A percentile compares a stretch with the other conserved stretches of the same genome.
phyloP scores from a whole-genome alignment of 345 rosid species.

The Lagerstroemia speciosa region DNA sequence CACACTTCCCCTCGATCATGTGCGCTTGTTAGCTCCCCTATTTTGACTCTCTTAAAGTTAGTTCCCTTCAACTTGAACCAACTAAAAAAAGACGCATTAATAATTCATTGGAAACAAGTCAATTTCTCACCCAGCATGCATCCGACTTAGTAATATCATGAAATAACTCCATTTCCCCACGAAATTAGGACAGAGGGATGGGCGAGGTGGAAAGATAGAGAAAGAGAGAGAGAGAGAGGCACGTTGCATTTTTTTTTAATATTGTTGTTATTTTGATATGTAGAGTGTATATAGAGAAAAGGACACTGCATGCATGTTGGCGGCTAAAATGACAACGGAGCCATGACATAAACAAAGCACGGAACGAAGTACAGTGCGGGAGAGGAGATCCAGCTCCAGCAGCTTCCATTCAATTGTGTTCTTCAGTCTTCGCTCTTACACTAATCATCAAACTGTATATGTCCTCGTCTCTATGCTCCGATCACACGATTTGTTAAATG shows the following conservation, averaged over 20 bases:
- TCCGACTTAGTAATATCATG: background rate
- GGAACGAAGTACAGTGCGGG: too few relatives aligned
- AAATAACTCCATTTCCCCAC: background rate
- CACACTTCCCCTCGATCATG: background rate
- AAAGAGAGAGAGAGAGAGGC: slow-evolving; percentile 1
- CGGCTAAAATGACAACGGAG: background rate
- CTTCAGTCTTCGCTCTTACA: too few relatives aligned
- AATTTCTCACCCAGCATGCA: too few relatives aligned
- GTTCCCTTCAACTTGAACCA: too few relatives aligned
- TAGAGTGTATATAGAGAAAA: too few relatives aligned
- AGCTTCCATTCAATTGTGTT: too few relatives aligned
- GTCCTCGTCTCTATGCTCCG: background rate
- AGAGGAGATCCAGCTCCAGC: too few relatives aligned
- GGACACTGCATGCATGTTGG: background rate
- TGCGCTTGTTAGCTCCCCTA: background rate
- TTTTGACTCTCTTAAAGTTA: background rate
- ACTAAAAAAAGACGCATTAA: too few relatives aligned
- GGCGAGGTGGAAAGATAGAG: background rate
- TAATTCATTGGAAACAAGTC: too few relatives aligned
- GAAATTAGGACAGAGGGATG: background rate
- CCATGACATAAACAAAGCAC: background rate
- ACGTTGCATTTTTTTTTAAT: too few relatives aligned
- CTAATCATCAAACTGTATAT: background rate
- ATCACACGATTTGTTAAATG: background rate
- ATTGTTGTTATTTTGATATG: too few relatives aligned